phyloP scores from a whole-genome alignment of 106 monocot species.

The Amphibolis antarctica region DNA sequence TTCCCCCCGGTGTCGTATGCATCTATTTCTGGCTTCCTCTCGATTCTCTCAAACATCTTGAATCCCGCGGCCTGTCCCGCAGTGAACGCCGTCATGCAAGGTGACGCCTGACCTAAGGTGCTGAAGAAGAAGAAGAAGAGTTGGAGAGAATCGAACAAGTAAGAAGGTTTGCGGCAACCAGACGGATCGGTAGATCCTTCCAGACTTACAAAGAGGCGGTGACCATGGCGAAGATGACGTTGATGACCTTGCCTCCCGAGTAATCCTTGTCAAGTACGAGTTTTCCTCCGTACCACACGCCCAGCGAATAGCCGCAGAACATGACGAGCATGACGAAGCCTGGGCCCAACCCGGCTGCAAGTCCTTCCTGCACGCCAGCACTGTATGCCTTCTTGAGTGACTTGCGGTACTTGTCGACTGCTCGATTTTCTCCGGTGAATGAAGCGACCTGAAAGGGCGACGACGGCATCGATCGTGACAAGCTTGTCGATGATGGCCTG shows the following conservation, averaged over 20 bases:
- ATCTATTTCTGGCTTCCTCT: slow-evolving; percentile 46
- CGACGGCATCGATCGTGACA: no score
- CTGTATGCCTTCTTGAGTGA: slow-evolving; percentile 32
- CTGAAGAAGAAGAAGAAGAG: slow-evolving; percentile 13
- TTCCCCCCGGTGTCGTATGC: slow-evolving; percentile 24
- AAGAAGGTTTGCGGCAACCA: no score
- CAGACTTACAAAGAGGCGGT: slow-evolving; percentile 67
- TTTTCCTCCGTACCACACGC: slow-evolving; percentile 57
- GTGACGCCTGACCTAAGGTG: slow-evolving; percentile 36
- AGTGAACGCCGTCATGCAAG: slow-evolving; percentile 34
- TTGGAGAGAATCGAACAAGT: neutral
- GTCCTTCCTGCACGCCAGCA: slow-evolving; percentile 36
- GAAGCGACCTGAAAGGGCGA: slow-evolving; percentile 40
- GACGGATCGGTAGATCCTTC: no score
- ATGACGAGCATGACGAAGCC: slow-evolving; percentile 36
- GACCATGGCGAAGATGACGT: slow-evolving; percentile 46
- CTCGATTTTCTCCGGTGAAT: slow-evolving; percentile 48
- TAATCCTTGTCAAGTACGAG: slow-evolving; percentile 53
- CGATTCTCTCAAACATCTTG: slow-evolving; percentile 46
- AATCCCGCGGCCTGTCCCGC: slow-evolving; percentile 37
- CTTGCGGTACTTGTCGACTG: slow-evolving; percentile 29
- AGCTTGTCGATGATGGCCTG: neutral
- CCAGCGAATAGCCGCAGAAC: slow-evolving; percentile 41
- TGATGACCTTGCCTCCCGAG: slow-evolving; percentile 49
- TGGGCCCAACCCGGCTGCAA: slow-evolving; percentile 44